These are phyloP conservation scores for Tranzscheliella williamsii DNA, from an alignment of 1,284 basidiomycete genomes.

Conservation along the genomic window DNA sequence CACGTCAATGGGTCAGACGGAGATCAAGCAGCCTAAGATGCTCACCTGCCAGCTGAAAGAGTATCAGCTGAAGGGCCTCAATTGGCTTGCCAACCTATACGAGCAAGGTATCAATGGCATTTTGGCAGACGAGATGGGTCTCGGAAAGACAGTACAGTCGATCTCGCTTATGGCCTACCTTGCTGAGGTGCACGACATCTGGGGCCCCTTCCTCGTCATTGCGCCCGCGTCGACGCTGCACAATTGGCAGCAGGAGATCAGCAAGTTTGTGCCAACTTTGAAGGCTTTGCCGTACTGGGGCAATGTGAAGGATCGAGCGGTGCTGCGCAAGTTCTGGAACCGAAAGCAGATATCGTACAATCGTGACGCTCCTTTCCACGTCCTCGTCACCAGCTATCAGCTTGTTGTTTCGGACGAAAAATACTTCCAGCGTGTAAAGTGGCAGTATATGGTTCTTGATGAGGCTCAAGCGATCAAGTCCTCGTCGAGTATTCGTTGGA, in stretches of 20 bases:
- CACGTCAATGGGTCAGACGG: constrained; percentile 79
- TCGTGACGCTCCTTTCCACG: constrained; percentile 92
- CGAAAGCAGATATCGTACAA: constrained; percentile 96
- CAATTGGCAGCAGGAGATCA: constrained; percentile 99
- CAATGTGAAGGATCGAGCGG: constrained; percentile 91
- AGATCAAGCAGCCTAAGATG: constrained; percentile 89
- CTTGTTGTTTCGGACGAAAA: constrained; percentile 96
- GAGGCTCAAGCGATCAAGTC: constrained; percentile 99
- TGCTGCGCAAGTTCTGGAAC: constrained; percentile 96
- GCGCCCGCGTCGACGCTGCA: constrained; percentile 96
- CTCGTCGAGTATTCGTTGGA: constrained; percentile 95
- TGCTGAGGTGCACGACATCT: constrained; percentile 95
- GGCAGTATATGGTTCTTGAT: constrained; percentile 99
- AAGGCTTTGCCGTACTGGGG: constrained; percentile 99
- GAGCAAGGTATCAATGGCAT: constrained; percentile 83
- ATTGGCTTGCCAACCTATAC: constrained; percentile 96
- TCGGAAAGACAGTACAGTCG: constrained; percentile 88
- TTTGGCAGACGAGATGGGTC: constrained; percentile 79
- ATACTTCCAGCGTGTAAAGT: constrained; percentile 95
- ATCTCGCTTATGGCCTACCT: constrained; percentile 96
- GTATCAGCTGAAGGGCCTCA: constrained; percentile 96
- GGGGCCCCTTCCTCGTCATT: constrained; percentile 99
- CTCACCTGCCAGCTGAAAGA: constrained; percentile 96
- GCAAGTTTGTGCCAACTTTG: constrained; percentile 88
- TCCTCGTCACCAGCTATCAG: constrained; percentile 96